Base-by-base conservation (phyloP, 768 basidiomycete species). In the Lepiota subincarnata region DNA sequence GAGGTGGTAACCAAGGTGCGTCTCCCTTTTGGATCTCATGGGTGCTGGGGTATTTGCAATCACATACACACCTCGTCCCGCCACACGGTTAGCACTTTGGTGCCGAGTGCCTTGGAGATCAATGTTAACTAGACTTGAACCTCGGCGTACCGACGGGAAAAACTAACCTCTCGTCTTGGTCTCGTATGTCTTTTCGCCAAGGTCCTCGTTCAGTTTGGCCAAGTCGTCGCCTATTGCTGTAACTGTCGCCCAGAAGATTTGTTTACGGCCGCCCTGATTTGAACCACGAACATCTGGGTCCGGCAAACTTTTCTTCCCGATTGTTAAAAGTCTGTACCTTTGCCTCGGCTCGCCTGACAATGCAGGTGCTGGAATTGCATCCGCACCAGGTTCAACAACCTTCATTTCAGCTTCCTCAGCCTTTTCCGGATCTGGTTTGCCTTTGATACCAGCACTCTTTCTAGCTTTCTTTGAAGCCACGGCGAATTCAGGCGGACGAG, bases 241-340 rank as follows among this genome's bases (percentile, higher is more conserved):
- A 2, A 82, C 74, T 1, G 73, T 70, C 0, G 74, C 80, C 81
- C 81, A 86, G 59, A 82, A 79, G 0, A 67, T 70, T 41, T 75
- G 70, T 42, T 77, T 77, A n/a, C 73, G 70, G 1, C 73, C 73
- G 14, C 57, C 60, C 4, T 39, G 53, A 3, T 62, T 67, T 7
- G 26, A 50, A 3, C 62, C 61, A 6, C 61, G 58, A 11, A 51
- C 35, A 6, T 73, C 71, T 0, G 79, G 74, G 51, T 79, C 76
- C 0, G 82, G 83, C 0, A 84, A 65, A 10, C 66, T 71, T 63
- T 86, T 87, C 70, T 81, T 83, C 0, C 84, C 82, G 22, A 84
- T 61, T 0, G 75, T 72, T 28, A 84, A 62, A 16, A 83, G 55
- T 2, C 81, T 76, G 59, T 76, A 82, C 24, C 67, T 70, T 59